Conservation (phyloP, 1,284 basidiomycete genomes). For the Cutaneotrichosporon sp. region DNA sequence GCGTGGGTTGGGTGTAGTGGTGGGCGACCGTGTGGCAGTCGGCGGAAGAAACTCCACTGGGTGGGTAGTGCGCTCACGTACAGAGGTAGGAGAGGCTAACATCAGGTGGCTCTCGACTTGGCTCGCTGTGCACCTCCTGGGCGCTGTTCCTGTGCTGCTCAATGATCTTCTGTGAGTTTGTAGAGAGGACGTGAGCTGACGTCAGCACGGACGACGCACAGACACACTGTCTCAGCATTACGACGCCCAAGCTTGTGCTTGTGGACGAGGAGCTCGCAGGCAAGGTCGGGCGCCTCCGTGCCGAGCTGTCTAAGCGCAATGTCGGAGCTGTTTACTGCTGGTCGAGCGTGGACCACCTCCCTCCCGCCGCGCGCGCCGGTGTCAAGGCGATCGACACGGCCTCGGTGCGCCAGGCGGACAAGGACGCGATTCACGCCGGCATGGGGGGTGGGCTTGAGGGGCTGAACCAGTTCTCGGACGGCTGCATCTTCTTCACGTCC, state of each 20-base stretch:
- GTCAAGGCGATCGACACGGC: not conserved
- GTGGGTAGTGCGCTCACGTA: not conserved
- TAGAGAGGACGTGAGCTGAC: not conserved
- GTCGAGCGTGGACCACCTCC: slow-evolving; percentile 11
- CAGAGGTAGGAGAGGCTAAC: not conserved
- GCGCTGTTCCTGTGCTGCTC: slow-evolving; percentile 39
- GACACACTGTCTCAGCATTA: slow-evolving; percentile 33
- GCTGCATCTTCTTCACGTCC: slow-evolving; percentile 44
- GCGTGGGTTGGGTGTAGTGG: slow-evolving; percentile 28
- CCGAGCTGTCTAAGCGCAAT: slow-evolving; percentile 3
- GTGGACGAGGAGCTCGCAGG: slow-evolving; percentile 38
- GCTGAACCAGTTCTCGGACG: slow-evolving; percentile 42
- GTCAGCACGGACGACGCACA: slow-evolving; percentile 14
- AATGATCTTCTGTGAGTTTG: slow-evolving; percentile 40
- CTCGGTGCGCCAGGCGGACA: not conserved
- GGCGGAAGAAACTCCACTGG: slow-evolving; percentile 39
- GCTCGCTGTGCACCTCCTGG: slow-evolving; percentile 42
- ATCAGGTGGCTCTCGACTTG: slow-evolving; percentile 39
- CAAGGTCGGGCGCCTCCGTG: slow-evolving; percentile 23
- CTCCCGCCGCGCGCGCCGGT: not conserved
- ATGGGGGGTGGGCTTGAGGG: slow-evolving; percentile 23
- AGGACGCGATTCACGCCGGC: not conserved
- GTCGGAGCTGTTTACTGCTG: slow-evolving; percentile 16
- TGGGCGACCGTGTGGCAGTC: slow-evolving; percentile 39
- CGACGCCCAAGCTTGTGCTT: slow-evolving; percentile 34